phyloP scores from a whole-genome alignment of 805 yeast species.

The Lipomyces sp. region DNA sequence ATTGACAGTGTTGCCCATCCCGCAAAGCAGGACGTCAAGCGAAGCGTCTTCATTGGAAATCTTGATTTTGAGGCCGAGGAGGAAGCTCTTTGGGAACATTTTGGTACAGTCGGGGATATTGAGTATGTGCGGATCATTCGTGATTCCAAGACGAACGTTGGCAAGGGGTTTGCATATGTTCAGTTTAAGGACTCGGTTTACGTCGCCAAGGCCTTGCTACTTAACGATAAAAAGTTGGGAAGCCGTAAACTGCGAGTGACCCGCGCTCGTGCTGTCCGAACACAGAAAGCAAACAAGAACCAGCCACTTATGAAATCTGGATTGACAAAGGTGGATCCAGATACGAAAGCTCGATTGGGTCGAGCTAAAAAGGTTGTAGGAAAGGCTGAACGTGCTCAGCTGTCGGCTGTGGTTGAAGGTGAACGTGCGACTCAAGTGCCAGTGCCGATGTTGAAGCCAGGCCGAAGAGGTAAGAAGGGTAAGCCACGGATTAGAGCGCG shows the following conservation, averaged over 20 bases:
- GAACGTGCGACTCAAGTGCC: constrained; percentile 42
- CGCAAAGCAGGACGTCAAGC: constrained; percentile 76
- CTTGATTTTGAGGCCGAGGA: constrained; percentile 91
- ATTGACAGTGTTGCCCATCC: constrained; percentile 96
- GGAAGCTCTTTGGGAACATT: constrained; percentile 85
- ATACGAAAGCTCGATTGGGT: constrained; percentile 77
- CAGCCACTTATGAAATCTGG: constrained; percentile 29
- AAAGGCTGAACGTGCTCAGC: constrained; percentile 74
- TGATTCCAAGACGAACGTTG: constrained; percentile 90
- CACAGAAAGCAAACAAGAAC: constrained; percentile 8
- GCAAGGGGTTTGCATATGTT: constrained; percentile 96
- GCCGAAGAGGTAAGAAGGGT: constrained; percentile 46
- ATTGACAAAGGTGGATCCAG: constrained; percentile 56
- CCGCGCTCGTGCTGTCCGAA: constrained; percentile 57
- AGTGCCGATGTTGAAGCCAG: constrained; percentile 33
- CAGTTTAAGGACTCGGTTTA: constrained; percentile 72
- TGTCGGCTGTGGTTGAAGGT: constrained; percentile 48
- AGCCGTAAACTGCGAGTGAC: constrained; percentile 73
- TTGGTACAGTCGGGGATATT: constrained; percentile 67
- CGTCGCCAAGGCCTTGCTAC: constrained; percentile 79
- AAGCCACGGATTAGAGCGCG: constrained; percentile 66
- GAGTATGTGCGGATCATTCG: constrained; percentile 90
- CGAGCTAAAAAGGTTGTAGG: constrained; percentile 78
- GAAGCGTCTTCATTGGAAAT: constrained; percentile 90
- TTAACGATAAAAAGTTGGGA: constrained; percentile 67